A percentile compares a stretch with the other conserved stretches of the same genome.
phyloP scores from a whole-genome alignment of 73 alveolate species.

The Loxodes magnus region DNA sequence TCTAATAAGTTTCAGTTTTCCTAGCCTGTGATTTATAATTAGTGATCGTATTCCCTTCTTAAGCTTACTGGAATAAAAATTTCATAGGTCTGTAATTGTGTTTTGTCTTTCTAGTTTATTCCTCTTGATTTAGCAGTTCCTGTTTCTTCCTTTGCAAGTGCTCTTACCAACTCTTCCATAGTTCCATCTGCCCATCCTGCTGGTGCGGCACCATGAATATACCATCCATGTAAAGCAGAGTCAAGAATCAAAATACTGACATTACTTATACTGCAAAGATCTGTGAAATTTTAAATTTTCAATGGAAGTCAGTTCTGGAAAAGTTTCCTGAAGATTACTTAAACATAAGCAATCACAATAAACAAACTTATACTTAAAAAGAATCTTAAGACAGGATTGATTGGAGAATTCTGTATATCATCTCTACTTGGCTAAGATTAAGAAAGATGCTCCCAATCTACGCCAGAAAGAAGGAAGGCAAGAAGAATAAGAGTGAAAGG shows the following conservation, averaged over 20 bases:
- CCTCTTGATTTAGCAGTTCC: conserved; percentile 40
- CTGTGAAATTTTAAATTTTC: conserved; percentile 62
- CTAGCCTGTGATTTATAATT: conserved; percentile 21
- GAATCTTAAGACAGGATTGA: conserved; percentile 47
- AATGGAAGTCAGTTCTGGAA: conserved; percentile 37
- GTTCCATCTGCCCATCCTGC: conserved; percentile 70
- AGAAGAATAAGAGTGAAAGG: conserved; percentile 55
- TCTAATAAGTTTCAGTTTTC: conserved; percentile 11
- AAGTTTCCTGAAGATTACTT: conserved; percentile 29
- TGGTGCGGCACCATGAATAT: conserved; percentile 75
- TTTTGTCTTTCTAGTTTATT: conserved; percentile 18
- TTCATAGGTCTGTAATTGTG: conserved; percentile 36
- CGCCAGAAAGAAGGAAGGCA: conserved; percentile 41
- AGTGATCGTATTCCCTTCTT: conserved; percentile 44
- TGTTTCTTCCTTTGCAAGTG: conserved; percentile 28
- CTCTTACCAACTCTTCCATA: conserved; percentile 39
- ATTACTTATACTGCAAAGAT: conserved; percentile 70
- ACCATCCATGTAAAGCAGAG: conserved; percentile 66
- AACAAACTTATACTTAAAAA: conserved; percentile 47
- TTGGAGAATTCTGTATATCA: conserved; percentile 18
- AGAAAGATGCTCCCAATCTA: conserved; percentile 61
- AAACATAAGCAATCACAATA: conserved; percentile 30
- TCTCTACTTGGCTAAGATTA: conserved; percentile 41
- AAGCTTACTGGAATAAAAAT: conserved; percentile 30
- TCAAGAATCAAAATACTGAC: conserved; percentile 61